phyloP scores from a whole-genome alignment of 2,329 filamentous ascomycete genomes.

The Diaporthe humulicola region DNA sequence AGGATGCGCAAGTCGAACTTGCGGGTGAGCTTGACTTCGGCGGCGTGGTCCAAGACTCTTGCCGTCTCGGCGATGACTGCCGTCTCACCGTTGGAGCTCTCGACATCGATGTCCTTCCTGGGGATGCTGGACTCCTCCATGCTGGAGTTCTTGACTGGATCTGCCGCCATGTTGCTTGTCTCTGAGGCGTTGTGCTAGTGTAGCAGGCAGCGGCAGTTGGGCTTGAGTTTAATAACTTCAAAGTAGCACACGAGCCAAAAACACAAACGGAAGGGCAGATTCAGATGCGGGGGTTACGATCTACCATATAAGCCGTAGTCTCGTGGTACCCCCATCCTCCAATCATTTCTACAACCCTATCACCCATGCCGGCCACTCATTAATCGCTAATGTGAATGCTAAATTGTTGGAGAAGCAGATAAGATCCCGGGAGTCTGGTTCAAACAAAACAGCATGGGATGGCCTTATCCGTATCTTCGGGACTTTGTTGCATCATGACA shows the following conservation, averaged over 20 bases:
- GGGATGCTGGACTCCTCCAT: constrained; percentile 32
- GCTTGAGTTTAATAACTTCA: constrained; percentile 20
- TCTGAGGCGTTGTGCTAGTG: background rate
- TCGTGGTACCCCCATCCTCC: background rate
- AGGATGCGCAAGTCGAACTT: constrained; percentile 60
- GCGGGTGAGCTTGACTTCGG: constrained; percentile 59
- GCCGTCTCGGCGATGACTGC: constrained; percentile 46
- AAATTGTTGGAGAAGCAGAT: constrained; percentile 24
- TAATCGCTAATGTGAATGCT: constrained; percentile 17
- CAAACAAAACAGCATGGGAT: constrained; percentile 1
- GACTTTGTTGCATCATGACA: constrained; percentile 22
- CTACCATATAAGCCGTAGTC: constrained; percentile 25
- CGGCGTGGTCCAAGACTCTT: constrained; percentile 52
- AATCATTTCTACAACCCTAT: background rate
- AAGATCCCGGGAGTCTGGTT: constrained; percentile 21
- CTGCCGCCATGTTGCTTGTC: constrained; percentile 22
- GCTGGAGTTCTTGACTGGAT: constrained; percentile 28
- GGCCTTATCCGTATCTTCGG: constrained; percentile 21
- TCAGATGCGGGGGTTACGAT: constrained; percentile 6
- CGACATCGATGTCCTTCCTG: constrained; percentile 40
- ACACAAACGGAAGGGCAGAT: background rate
- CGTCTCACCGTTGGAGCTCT: constrained; percentile 44
- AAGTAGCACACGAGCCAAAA: constrained; percentile 10
- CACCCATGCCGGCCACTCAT: background rate
- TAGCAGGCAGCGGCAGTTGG: background rate